These are phyloP conservation scores for Parmales sp. DNA, from an alignment of 108 stramenopile genomes.

Conservation along the genomic window DNA sequence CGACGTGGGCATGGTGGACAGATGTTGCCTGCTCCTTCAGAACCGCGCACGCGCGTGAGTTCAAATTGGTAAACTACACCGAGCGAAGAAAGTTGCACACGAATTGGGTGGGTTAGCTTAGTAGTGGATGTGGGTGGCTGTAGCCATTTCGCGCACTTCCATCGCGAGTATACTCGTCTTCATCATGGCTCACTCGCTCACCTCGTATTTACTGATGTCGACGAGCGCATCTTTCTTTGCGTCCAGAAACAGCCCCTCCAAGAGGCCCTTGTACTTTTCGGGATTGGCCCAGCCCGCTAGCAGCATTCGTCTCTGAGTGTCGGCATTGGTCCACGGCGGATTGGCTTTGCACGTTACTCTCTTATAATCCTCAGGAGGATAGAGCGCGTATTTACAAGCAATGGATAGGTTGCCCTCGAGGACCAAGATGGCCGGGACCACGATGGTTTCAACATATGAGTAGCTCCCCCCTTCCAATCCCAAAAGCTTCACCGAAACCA, in stretches of 20 bases:
- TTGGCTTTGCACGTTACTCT: not conserved
- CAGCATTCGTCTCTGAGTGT: not conserved
- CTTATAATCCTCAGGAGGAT: not conserved
- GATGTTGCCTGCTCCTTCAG: too few species aligned
- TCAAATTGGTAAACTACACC: too few species aligned
- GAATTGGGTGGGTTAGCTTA: too few species aligned
- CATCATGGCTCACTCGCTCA: not conserved
- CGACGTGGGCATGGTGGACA: too few species aligned
- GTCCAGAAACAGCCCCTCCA: not conserved
- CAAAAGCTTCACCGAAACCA: not conserved
- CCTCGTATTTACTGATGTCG: not conserved
- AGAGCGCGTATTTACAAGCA: conserved; percentile 1
- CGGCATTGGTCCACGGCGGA: not conserved
- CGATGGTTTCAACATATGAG: not conserved
- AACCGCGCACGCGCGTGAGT: too few species aligned
- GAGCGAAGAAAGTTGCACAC: too few species aligned
- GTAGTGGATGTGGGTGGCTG: too few species aligned
- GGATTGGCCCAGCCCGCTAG: not conserved
- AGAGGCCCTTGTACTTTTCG: not conserved
- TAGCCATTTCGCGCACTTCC: not conserved
- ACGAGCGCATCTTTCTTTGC: not conserved
- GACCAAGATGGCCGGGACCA: not conserved
- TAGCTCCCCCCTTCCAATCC: not conserved
- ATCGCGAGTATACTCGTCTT: not conserved
- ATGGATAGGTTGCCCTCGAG: not conserved